Evolutionary conservation across 2,329 filamentous ascomycete species (phyloP).

Genomic region (Penicillium italicum): DNA sequence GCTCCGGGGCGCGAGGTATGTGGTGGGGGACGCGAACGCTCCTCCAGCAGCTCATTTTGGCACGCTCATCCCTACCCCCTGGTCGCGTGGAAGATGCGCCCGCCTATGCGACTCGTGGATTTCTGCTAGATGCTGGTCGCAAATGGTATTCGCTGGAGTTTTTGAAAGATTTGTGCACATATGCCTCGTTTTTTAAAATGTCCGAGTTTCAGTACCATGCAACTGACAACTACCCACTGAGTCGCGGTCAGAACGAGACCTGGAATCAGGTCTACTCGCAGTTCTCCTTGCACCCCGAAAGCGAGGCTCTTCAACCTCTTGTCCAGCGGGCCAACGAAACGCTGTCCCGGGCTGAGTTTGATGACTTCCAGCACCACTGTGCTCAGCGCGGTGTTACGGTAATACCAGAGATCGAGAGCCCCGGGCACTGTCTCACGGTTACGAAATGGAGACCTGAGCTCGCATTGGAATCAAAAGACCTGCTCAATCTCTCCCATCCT

Average conservation of each 20-base stretch:
- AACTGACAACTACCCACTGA: conserved; percentile 55
- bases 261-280: conserved; percentile 53
- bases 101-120: conserved; percentile 50
- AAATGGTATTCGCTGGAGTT: conserved; percentile 57
- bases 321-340: conserved; percentile 54
- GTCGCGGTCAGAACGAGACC: conserved; percentile 48
- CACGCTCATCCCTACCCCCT: conserved; percentile 37
- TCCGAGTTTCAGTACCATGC: conserved; percentile 58
- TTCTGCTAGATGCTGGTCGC: conserved; percentile 53
- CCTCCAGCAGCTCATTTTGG: conserved; percentile 49
- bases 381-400: conserved; percentile 56
- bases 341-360: conserved; percentile 51
- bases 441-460: conserved; percentile 59
- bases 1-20: conserved; percentile 53
- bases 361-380: conserved; percentile 52
- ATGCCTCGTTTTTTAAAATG: conserved; percentile 60
- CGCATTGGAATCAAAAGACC: conserved; percentile 48
- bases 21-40: conserved; percentile 59
- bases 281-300: conserved; percentile 54
- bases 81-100: conserved; percentile 50
- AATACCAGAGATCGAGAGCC: conserved; percentile 59
- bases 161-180: conserved; percentile 56
- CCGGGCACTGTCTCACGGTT: conserved; percentile 55
- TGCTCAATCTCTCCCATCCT: conserved; percentile 55
- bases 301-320: conserved; percentile 47